These are phyloP conservation scores for Sclerotinia spermophila DNA, from an alignment of 2,329 filamentous ascomycete species.

Conservation along the genomic window DNA sequence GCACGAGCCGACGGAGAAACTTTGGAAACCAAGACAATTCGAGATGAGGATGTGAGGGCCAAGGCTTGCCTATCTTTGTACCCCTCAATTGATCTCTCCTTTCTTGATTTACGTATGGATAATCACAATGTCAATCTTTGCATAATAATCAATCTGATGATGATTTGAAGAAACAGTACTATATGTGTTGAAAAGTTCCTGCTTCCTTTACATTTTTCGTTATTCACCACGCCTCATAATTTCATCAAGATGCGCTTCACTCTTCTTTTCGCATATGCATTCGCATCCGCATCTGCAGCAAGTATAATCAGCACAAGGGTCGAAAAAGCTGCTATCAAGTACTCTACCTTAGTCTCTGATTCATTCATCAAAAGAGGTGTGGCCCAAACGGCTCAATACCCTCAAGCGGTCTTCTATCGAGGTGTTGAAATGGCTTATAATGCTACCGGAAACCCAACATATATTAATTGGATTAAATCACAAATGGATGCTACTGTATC, in stretches of 20 bases:
- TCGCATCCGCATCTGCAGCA: not conserved
- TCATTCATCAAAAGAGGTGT: conserved; percentile 14
- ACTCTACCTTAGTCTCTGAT: conserved; percentile 13
- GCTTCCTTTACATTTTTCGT: not conserved
- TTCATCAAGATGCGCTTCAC: not conserved
- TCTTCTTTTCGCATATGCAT: conserved; percentile 5
- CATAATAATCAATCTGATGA: not conserved
- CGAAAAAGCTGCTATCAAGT: not conserved
- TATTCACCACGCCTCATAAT: not conserved
- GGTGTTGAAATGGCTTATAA: conserved; percentile 39
- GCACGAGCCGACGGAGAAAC: conserved; percentile 8
- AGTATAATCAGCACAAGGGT: not conserved
- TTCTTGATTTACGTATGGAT: not conserved
- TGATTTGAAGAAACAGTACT: not conserved
- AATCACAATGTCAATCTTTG: not conserved
- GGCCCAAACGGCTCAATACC: conserved; percentile 5
- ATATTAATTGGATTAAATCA: conserved; percentile 44
- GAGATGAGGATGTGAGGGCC: not conserved
- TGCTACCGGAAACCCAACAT: conserved; percentile 42
- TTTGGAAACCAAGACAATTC: not conserved
- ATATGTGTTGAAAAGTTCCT: not conserved
- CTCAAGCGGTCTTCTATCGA: conserved; percentile 16
- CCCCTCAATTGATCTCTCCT: not conserved
- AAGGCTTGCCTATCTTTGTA: not conserved
- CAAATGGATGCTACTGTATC: conserved; percentile 48